Base-by-base conservation (phyloP, 805 yeast genomes). In the Cyberlindnera euphorbiae region DNA sequence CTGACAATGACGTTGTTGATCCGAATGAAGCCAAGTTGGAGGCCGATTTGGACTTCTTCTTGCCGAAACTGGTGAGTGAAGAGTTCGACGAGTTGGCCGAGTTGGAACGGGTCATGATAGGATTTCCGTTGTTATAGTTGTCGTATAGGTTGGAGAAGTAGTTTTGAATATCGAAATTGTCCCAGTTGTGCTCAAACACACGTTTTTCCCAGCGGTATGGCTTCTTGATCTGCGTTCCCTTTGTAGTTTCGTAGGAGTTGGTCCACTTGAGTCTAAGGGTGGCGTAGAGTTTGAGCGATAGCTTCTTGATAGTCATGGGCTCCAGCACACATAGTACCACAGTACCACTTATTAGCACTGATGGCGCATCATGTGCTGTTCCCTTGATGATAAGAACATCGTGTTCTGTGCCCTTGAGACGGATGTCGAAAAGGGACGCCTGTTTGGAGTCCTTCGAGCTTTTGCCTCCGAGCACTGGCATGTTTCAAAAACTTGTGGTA, bases 301-400 rank as follows among this genome's bases (percentile, higher is more conserved):
- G 59, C 46, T 72, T 75, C 53, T 77, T 81, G 34, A 90, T 69
- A 12, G 76, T 60, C 38, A 86, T 62, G 3, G 95, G 85, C 46
- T 90, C 97, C 10, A 71, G 67, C 1, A 85, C 76, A 1, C 89
- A 72, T 17, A 93, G 60, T 1, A 82, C 88, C 17, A 93, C 78
- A 9, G 76, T 77, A 4, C 98, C 98, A 1, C 82, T 64, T 18
- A 93, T 59, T 6, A 82, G 62, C 4, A 77, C 84, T 2, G 95
- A 79, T 0, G 86, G 70, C 0, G 97, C 95, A 35, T 81, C 89
- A 24, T 71, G 69, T 6, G 82, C 77, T 1, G 81, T 53, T 1
- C 98, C 98, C 47, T 87, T 82, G 22, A 90, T 59, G 8, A 93
- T 73, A 5, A 90, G 60, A 8, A 89, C 90, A 52, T 87, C 93